Evolutionary conservation across 371 early-diverging fungal species (phyloP).

Genomic region (Mortierella polycephala): DNA sequence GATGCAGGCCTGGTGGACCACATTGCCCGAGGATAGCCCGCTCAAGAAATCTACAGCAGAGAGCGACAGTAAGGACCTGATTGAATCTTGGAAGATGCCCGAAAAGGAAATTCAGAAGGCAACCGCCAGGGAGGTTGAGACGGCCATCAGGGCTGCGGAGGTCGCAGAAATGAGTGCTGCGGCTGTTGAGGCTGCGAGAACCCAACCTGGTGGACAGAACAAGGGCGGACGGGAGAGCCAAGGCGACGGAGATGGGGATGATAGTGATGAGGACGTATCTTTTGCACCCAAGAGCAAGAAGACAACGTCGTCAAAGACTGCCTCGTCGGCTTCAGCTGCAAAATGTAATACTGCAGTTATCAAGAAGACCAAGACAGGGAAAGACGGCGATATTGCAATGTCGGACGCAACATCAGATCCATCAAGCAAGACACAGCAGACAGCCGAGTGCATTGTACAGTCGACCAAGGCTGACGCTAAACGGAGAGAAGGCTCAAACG

Average conservation of each 20-base stretch:
- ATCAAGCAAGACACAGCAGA: neutral
- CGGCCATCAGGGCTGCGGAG: conserved; percentile 19
- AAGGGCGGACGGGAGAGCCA: conserved; percentile 38
- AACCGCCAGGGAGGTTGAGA: conserved; percentile 23
- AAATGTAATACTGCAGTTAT: conserved; percentile 3
- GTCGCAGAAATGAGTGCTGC: conserved; percentile 46
- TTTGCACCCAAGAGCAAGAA: conserved; percentile 22
- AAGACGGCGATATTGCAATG: conserved; percentile 7
- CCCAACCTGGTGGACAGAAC: conserved; percentile 44
- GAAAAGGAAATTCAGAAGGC: conserved; percentile 32
- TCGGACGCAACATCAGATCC: conserved; percentile 1
- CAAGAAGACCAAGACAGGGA: conserved; percentile 8
- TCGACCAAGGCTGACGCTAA: conserved; percentile 3
- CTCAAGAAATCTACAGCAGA: conserved; percentile 3
- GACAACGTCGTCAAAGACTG: conserved; percentile 3
- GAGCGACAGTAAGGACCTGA: neutral
- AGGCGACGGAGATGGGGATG: conserved; percentile 25
- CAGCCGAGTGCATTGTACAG: neutral
- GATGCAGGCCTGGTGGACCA: conserved; percentile 36
- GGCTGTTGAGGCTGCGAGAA: conserved; percentile 47
- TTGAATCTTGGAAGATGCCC: conserved; percentile 33
- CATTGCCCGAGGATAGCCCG: conserved; percentile 37
- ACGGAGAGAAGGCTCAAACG: conserved; percentile 5
- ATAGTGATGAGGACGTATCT: conserved; percentile 39
- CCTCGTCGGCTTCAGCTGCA: neutral